Conservation (phyloP, 1,284 basidiomycete genomes). For the Papiliotrema fonsecae region DNA sequence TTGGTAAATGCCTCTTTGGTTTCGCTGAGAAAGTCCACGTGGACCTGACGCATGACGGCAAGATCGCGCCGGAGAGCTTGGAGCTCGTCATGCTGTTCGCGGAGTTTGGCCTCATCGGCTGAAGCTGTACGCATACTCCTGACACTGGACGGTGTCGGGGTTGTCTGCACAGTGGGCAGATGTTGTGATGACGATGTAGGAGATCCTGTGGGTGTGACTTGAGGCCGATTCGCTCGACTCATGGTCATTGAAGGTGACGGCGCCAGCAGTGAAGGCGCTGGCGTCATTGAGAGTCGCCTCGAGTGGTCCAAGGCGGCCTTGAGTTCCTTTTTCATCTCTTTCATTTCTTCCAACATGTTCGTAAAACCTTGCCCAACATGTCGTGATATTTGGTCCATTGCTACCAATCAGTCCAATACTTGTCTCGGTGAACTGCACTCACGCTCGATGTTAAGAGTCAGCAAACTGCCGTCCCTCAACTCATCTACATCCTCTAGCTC, state of each 20-base stretch:
- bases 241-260: constrained; percentile 21
- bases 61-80: constrained; percentile 88
- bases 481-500: constrained; percentile 95
- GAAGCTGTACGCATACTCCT: too few species aligned
- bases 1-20: constrained; percentile 77
- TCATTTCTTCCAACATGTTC: constrained; percentile 58
- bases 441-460: constrained; percentile 96
- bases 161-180: constrained; percentile 7
- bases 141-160: neutral
- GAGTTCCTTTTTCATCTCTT: constrained; percentile 56
- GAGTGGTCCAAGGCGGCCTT: constrained; percentile 58
- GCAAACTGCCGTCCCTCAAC: constrained; percentile 75
- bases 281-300: constrained; percentile 47
- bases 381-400: constrained; percentile 96
- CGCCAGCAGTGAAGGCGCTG: constrained; percentile 37
- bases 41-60: constrained; percentile 87
- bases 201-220: constrained; percentile 7
- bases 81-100: constrained; percentile 89
- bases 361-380: constrained; percentile 91
- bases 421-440: constrained; percentile 44
- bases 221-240: neutral
- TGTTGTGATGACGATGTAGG: constrained; percentile 8
- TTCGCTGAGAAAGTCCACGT: constrained; percentile 84
- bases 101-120: constrained; percentile 57
- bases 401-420: constrained; percentile 50